Percentiles rank a stretch among this genome's conserved stretches.
phyloP scores from a whole-genome alignment of 345 rosid species.

The Populus euphratica region DNA sequence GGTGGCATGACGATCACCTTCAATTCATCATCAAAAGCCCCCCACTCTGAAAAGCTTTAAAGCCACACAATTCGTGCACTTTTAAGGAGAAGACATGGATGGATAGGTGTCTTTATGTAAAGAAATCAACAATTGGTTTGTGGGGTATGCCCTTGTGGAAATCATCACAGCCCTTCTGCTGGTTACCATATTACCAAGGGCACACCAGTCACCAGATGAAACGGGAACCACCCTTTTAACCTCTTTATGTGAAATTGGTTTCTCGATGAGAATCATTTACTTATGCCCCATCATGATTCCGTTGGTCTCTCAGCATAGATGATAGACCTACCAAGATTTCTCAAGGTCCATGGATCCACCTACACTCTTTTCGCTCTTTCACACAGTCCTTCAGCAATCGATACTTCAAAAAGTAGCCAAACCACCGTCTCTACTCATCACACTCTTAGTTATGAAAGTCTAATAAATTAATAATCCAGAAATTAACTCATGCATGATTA shows the following conservation, averaged over 20 bases:
- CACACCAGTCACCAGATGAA: background rate
- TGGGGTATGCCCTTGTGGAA: slow-evolving; percentile 5
- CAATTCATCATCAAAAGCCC: slow-evolving; percentile 11
- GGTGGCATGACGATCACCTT: slow-evolving; percentile 11
- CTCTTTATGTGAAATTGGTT: background rate
- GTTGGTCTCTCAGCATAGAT: too few species aligned
- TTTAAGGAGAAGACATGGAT: background rate
- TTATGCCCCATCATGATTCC: too few species aligned
- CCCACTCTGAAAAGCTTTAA: slow-evolving; percentile 8
- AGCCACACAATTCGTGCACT: background rate
- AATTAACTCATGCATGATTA: too few species aligned
- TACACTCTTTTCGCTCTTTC: too few species aligned
- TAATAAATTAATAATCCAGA: too few species aligned
- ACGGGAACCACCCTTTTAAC: background rate
- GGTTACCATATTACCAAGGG: background rate
- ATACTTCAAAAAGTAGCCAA: too few species aligned
- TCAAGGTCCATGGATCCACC: too few species aligned
- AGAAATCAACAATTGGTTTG: slow-evolving; percentile 1
- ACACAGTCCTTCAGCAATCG: too few species aligned
- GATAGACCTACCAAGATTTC: too few species aligned
- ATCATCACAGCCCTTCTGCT: background rate
- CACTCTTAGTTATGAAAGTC: too few species aligned
- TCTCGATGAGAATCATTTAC: too few species aligned
- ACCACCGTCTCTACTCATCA: too few species aligned
- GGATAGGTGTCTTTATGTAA: background rate